Evolutionary conservation across 176 grass and related monocot genomes (phyloP).

Genomic region (Cocos nucifera): DNA sequence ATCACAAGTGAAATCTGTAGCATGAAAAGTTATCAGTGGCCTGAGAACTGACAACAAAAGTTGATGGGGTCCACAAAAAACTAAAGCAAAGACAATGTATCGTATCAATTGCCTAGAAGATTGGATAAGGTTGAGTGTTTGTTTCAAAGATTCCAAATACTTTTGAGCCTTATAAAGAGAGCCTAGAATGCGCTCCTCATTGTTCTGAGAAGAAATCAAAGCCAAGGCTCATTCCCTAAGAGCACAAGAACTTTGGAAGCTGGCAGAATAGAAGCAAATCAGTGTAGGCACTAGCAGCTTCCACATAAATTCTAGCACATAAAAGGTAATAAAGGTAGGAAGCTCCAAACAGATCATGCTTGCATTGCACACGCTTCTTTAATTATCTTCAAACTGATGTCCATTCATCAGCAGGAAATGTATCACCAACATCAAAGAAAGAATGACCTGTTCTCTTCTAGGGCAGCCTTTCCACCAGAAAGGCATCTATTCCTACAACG

Average conservation of each 20-base stretch:
- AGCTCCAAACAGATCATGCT: no score
- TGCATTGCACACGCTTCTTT: neutral
- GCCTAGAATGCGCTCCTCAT: constrained; percentile 41
- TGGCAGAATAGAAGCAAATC: constrained; percentile 8
- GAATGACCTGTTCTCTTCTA: constrained; percentile 56
- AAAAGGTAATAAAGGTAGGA: constrained; percentile 9
- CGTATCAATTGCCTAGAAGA: constrained; percentile 50
- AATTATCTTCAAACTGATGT: constrained; percentile 16
- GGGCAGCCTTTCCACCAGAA: constrained; percentile 54
- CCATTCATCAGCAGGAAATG: constrained; percentile 42
- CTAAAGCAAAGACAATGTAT: constrained; percentile 27
- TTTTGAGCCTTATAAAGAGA: constrained; percentile 78
- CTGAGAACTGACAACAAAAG: constrained; percentile 12
- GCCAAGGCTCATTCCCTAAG: constrained; percentile 21
- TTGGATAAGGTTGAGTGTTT: constrained; percentile 34
- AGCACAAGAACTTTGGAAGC: constrained; percentile 15
- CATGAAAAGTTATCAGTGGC: constrained; percentile 16
- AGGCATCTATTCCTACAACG: constrained; percentile 73
- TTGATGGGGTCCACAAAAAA: constrained; percentile 25
- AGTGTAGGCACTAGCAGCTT: constrained; percentile 5
- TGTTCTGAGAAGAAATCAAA: constrained; percentile 51
- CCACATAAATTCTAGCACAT: constrained; percentile 15
- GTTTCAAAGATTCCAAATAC: constrained; percentile 42
- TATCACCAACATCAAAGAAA: constrained; percentile 75
- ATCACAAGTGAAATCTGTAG: neutral